Evolutionary conservation across 2,329 filamentous ascomycete genomes (phyloP), one percentile per base, ranked within the genome.

Genomic region (Coniochaeta sp.): DNA sequence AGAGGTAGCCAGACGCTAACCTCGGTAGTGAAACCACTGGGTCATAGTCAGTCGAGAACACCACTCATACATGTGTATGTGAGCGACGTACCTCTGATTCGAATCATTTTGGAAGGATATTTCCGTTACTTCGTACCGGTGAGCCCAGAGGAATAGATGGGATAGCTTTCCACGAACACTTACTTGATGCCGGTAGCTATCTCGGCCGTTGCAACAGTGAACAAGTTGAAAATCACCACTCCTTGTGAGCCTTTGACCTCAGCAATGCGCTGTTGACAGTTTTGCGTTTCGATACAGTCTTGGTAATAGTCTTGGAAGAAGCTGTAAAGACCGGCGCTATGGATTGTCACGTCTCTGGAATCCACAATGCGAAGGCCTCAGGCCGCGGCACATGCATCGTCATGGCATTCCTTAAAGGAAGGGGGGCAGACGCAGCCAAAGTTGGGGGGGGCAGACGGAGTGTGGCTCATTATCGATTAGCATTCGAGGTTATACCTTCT

Each of bases 231-330:
- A 14, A 56, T 4, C 19, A 38, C 30, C 3, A 56, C 54, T 4
- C 19, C 28, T 3, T n/a, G 19, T n/a, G 4, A 38, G n/a, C 54
- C 54, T 16, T 38, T 38, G 54, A 56, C 54, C n/a, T 56, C 6
- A 17, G 19, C 19, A 16, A 56, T 7, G 2, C 54, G 54, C 4
- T 56, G 30, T 30, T 56, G 54, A 30, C 54, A 56, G 28, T 56
- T 28, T 2, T 8, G 16, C 5, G 28, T 34, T 3, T 19, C 54
- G 4, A 22, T 16, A 16, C 54, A 56, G n/a, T n/a, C n/a, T 28
- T 38, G 28, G 28, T 38, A 16, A 17, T 84, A 85, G 71, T 84
- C 81, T 60, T 85, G 78, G 68, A 85, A 85, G 75, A 85, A 85
- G 58, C 75, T 79, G 72, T 85, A 85, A n/a, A 85, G 69, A 14